Base-by-base conservation (phyloP, 768 basidiomycete genomes). In the Pisolithus albus region DNA sequence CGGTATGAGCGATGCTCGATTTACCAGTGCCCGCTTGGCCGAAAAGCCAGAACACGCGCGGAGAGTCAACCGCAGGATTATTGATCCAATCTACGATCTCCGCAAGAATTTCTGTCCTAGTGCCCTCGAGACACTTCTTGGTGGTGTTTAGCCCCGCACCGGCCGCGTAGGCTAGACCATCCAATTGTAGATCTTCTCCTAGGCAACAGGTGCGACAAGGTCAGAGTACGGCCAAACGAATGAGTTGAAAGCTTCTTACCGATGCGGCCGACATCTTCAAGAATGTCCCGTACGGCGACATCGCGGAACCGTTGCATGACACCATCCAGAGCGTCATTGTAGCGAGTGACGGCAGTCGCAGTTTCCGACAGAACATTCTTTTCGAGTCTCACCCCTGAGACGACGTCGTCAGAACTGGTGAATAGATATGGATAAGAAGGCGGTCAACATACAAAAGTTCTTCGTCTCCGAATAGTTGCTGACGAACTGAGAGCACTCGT, bases 11-110 rank as follows among this genome's bases (percentile, higher is more conserved):
- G 23, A 45, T 45, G 24, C 24, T 55, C 11, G 66, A 57, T 52
- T 66, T 66, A 3, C 65, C 65, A 10, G 41, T 51, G 11, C 63
- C 64, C 1, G 66, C 63, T 48, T 43, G 50, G 11, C 65, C 65
- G 34, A 48, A 54, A 15, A 66, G 44, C 60, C 60, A 66, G 40
- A 50, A 58, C 49, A 62, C 47, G 2, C 50, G 48, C 16, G 47
- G 42, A 36, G 44, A 21, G 16, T 55, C 30, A 13, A 40, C 43
- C 13, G 40, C 26, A 11, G 49, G 47, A 37, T 54, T 40, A 41
- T 59, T 53, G 16, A 55, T 45, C 68, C 68, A 70, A 13, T 56
- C 45, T n/a, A 41, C 49, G 34, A 70, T 64, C 19, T 61, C 58
- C 23, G 62, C 56, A 38, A 68, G 52, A 28, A 69, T 58, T 15